A percentile compares a stretch with the other conserved stretches of the same genome.
Conservation (phyloP, 768 basidiomycete genomes). For the Calvatia gigantea region DNA sequence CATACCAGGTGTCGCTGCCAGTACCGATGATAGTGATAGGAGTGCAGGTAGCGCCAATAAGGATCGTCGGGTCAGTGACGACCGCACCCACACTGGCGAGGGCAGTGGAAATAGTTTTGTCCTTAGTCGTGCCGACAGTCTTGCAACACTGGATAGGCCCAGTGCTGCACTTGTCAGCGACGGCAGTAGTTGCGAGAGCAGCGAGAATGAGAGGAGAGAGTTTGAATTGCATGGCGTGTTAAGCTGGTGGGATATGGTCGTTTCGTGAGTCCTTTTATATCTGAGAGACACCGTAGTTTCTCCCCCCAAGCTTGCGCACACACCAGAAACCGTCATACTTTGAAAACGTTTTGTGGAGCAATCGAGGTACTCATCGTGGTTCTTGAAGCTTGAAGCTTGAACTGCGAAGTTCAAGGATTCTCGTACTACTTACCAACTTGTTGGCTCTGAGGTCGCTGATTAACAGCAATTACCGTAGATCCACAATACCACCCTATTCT, state of each 20-base stretch:
- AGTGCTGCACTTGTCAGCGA: conserved; percentile 1
- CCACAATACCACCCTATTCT: no score
- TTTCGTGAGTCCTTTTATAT: background rate
- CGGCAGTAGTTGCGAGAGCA: background rate
- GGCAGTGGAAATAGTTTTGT: background rate
- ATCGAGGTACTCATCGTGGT: no score
- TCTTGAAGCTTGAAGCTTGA: no score
- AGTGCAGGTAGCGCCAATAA: conserved; percentile 24
- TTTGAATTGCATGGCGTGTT: conserved; percentile 4
- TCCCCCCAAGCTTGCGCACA: no score
- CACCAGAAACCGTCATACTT: no score
- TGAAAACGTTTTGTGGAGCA: no score
- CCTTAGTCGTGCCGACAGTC: background rate
- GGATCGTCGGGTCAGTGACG: conserved; percentile 19
- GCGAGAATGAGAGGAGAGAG: background rate
- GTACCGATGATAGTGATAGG: conserved; percentile 25
- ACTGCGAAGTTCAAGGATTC: no score
- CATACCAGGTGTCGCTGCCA: background rate
- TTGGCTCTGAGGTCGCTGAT: no score
- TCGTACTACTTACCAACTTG: no score
- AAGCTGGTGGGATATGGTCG: background rate
- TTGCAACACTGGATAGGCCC: conserved; percentile 6
- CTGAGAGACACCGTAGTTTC: no score
- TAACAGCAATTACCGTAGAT: no score
- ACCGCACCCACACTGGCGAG: background rate